A percentile compares a stretch with the other conserved stretches of the same genome.
Evolutionary conservation across 108 stramenopile species (phyloP).

Genomic region (Mayamaea pseudoterrestris): DNA sequence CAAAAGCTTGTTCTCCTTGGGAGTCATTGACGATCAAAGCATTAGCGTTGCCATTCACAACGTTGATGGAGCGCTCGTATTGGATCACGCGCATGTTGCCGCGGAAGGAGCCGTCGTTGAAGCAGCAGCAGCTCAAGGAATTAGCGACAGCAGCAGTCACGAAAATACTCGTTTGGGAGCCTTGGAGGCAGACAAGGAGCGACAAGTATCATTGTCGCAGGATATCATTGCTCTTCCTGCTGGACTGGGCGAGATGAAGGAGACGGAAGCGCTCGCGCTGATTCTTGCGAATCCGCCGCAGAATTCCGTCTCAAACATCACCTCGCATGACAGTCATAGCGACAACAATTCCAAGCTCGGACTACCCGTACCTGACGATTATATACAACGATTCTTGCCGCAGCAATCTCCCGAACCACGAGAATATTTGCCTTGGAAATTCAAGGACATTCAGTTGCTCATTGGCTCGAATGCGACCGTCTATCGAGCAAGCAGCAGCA

Average conservation of each 20-base stretch:
- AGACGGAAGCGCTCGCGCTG: slow-evolving; percentile 4
- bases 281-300: slow-evolving; percentile 4
- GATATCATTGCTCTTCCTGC: neutral
- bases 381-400: slow-evolving; percentile 16
- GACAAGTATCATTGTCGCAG: slow-evolving; percentile 6
- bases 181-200: slow-evolving; percentile 1
- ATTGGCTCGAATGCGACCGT: slow-evolving; percentile 66
- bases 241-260: neutral
- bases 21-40: slow-evolving; percentile 28
- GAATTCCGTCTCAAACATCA: slow-evolving; percentile 7
- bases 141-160: neutral
- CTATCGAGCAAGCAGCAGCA: slow-evolving; percentile 7
- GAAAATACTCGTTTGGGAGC: slow-evolving; percentile 1
- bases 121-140: neutral
- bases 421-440: slow-evolving; percentile 64
- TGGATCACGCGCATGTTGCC: slow-evolving; percentile 38
- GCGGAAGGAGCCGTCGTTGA: neutral
- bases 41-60: slow-evolving; percentile 65
- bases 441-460: slow-evolving; percentile 57
- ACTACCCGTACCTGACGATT: slow-evolving; percentile 27
- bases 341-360: slow-evolving; percentile 1
- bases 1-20: slow-evolving; percentile 61
- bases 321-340: neutral
- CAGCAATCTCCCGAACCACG: slow-evolving; percentile 31
- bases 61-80: slow-evolving; percentile 53